Evolutionary conservation across 495 filamentous ascomycete species (phyloP), one percentile per base, ranked within the genome.

Genomic region (Bathelium albidoporum): DNA sequence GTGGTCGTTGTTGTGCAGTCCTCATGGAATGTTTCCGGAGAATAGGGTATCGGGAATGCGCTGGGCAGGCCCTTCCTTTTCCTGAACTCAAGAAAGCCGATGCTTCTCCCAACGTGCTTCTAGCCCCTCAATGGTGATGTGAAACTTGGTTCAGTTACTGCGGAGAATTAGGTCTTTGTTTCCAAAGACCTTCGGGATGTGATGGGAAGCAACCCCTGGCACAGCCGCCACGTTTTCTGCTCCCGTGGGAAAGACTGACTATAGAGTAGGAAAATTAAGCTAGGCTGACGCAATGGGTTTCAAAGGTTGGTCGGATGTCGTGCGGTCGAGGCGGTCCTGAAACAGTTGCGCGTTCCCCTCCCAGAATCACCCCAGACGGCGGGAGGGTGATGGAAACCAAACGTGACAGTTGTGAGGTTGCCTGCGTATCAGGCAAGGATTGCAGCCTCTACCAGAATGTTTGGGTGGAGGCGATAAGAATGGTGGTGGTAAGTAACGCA

Each of bases 41-140:
- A 29, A 20, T 9, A 55, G 20, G 20, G 7, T 55, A n/a, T 55
- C 12, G 44, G 49, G 49, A 55, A 55, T 55, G 49, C 4, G 24
- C 49, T 55, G 49, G 24, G 49, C 24, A 55, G 49, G 29, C 49
- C 49, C 49, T 55, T 55, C 49, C 49, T 55, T 55, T 55, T 55
- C 49, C 24, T n/a, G n/a, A 5, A 0, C 2, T 7, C 49, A 5
- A 55, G 20, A 24, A 29, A 5, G 5, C 29, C 20, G 24, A 55
- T 55, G 49, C 49, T 29, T 29, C 5, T 28, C 49, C 29, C 24
- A 9, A 5, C 5, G 34, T 39, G 14, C 14, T 49, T 49, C 16
- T 2, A 28, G 49, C 2, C 49, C 7, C 22, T 55, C 49, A 29
- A 29, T 29, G 5, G 49, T 55, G 49, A 55, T 24, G 49, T 55